Percentiles rank a stretch among this genome's conserved stretches.
Conservation (phyloP, 2,329 filamentous ascomycete species). For the Paraphaeosphaeria minitans region DNA sequence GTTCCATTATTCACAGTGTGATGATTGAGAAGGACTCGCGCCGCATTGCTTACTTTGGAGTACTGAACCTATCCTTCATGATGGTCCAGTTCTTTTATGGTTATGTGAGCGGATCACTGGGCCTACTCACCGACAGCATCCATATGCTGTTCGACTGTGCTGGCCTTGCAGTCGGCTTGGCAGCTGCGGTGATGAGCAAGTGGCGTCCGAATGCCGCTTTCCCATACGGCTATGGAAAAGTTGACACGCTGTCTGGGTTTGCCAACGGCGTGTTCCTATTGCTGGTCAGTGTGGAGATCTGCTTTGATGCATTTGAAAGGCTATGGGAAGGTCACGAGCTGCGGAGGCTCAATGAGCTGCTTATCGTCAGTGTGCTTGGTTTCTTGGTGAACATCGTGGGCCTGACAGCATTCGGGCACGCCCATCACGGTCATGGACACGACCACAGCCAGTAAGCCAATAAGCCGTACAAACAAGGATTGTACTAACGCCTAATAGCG, state of each 20-base stretch:
- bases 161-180: constrained; percentile 84
- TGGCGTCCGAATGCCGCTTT: constrained; percentile 90
- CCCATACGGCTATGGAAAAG: constrained; percentile 95
- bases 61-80: constrained; percentile 94
- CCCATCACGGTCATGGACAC: constrained; percentile 61
- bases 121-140: constrained; percentile 94
- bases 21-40: constrained; percentile 90
- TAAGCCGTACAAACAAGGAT: constrained; percentile 31
- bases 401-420: constrained; percentile 77
- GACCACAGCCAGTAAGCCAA: constrained; percentile 28
- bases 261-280: constrained; percentile 95
- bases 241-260: constrained; percentile 94
- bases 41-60: constrained; percentile 96
- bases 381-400: constrained; percentile 90
- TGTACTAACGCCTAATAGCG: constrained; percentile 20
- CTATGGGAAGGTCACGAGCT: constrained; percentile 84
- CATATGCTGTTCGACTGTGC: constrained; percentile 99
- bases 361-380: constrained; percentile 85
- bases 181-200: constrained; percentile 93
- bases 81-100: constrained; percentile 92
- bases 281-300: constrained; percentile 94
- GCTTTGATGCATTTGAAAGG: constrained; percentile 90
- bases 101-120: constrained; percentile 88
- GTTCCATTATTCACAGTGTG: constrained; percentile 83
- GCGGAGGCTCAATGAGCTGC: constrained; percentile 81